Evolutionary conservation across 768 basidiomycete genomes (phyloP).

Genomic region (Baorangia bicolor): DNA sequence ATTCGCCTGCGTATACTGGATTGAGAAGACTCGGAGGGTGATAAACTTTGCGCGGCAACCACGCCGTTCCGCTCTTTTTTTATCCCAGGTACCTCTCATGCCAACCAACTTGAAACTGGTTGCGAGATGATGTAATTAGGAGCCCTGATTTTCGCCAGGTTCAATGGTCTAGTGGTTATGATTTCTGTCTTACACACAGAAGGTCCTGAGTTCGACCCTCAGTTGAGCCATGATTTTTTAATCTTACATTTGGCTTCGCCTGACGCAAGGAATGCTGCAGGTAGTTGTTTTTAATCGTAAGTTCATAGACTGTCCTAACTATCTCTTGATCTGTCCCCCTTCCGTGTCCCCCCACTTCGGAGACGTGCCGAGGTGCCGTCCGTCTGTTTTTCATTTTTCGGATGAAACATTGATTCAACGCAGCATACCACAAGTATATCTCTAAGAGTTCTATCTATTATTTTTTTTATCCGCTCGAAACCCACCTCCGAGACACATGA

Average conservation of each 20-base stretch:
- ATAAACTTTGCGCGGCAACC: background rate
- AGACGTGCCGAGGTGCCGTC: background rate
- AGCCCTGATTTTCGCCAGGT: constrained; percentile 20
- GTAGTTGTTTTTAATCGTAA: too few relatives aligned
- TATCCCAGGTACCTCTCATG: background rate
- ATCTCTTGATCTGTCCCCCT: too few relatives aligned
- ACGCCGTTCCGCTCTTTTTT: background rate
- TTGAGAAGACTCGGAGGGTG: background rate
- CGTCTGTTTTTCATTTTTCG: background rate
- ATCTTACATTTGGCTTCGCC: background rate
- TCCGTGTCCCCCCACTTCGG: too few relatives aligned
- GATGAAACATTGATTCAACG: constrained; percentile 1
- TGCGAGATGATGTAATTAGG: background rate
- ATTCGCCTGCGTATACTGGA: background rate
- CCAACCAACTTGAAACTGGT: too few relatives aligned
- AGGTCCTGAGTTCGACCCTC: constrained; percentile 41
- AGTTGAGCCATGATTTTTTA: constrained; percentile 44
- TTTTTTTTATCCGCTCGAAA: background rate
- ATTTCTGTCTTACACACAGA: constrained; percentile 51
- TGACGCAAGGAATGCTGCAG: background rate
- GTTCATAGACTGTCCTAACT: too few relatives aligned
- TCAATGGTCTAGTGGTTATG: constrained; percentile 62
- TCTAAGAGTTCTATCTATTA: background rate
- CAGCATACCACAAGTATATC: background rate
- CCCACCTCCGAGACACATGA: background rate